Evolutionary conservation across 441 rosid genomes (phyloP).

Genomic region (Gossypium gossypioides): DNA sequence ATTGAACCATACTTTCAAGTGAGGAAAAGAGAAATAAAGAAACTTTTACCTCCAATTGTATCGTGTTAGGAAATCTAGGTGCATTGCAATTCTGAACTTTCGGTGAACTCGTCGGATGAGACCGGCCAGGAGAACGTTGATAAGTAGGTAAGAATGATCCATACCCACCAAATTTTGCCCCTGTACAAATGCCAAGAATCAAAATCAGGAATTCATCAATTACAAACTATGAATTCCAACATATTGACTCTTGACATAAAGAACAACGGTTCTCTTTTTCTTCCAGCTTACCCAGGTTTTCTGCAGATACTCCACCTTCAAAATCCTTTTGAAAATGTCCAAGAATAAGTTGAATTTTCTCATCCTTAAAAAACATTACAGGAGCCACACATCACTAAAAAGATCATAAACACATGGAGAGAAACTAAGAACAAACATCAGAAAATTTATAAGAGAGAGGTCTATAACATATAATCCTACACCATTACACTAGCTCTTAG

Average conservation of each 20-base stretch:
- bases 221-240: conserved; percentile 21
- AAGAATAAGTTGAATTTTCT: conserved; percentile 54
- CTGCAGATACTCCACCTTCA: conserved; percentile 68
- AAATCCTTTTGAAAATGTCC: conserved; percentile 75
- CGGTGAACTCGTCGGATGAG: conserved; percentile 50
- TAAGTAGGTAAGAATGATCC: conserved; percentile 84
- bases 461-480: no score
- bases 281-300: conserved; percentile 54
- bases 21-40: not conserved
- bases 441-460: no score
- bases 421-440: not conserved
- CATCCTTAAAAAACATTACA: conserved; percentile 39
- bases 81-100: conserved; percentile 38
- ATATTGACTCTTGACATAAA: conserved; percentile 16
- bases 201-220: conserved; percentile 19
- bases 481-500: no score
- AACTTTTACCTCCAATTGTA: conserved; percentile 51
- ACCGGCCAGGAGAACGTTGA: conserved; percentile 71
- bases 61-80: conserved; percentile 50
- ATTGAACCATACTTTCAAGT: not conserved
- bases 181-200: conserved; percentile 31
- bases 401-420: not conserved
- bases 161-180: conserved; percentile 90
- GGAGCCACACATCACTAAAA: conserved; percentile 12
- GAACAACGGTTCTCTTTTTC: conserved; percentile 24